These are phyloP conservation scores for Rhizoclosmatium globosum DNA, from an alignment of 192 early-diverging fungal genomes.

Conservation along the genomic window DNA sequence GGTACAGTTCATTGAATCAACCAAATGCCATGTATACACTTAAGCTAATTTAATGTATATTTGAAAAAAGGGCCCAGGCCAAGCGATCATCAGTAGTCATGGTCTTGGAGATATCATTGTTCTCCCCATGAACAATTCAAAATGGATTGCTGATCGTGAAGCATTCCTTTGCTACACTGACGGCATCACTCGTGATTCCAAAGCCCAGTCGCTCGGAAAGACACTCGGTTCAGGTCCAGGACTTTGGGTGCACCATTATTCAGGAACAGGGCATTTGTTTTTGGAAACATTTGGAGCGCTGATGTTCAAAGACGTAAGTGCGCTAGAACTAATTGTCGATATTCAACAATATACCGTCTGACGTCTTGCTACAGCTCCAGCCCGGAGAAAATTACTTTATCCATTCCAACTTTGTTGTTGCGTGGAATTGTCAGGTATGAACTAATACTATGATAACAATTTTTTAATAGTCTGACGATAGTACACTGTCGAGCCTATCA, in stretches of 20 bases:
- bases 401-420: constrained; percentile 8
- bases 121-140: background rate
- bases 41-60: background rate
- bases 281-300: constrained; percentile 13
- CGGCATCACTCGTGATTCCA: background rate
- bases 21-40: too few relatives aligned
- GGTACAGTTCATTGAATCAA: background rate
- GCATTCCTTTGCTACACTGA: constrained; percentile 10
- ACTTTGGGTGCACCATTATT: constrained; percentile 9
- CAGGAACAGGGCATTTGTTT: background rate
- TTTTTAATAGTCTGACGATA: background rate
- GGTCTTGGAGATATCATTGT: constrained; percentile 16
- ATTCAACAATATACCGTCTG: background rate
- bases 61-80: background rate
- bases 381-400: constrained; percentile 20
- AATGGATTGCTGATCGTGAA: background rate
- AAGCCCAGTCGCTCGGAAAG: constrained; percentile 11
- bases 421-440: constrained; percentile 2
- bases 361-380: constrained; percentile 1
- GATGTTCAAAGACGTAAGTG: constrained; percentile 8
- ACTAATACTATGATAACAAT: background rate
- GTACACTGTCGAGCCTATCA: background rate
- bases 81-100: background rate
- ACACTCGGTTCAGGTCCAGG: background rate
- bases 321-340: background rate